Evolutionary conservation across 1,284 basidiomycete genomes (phyloP).

Genomic region (Ustilago esculenta): DNA sequence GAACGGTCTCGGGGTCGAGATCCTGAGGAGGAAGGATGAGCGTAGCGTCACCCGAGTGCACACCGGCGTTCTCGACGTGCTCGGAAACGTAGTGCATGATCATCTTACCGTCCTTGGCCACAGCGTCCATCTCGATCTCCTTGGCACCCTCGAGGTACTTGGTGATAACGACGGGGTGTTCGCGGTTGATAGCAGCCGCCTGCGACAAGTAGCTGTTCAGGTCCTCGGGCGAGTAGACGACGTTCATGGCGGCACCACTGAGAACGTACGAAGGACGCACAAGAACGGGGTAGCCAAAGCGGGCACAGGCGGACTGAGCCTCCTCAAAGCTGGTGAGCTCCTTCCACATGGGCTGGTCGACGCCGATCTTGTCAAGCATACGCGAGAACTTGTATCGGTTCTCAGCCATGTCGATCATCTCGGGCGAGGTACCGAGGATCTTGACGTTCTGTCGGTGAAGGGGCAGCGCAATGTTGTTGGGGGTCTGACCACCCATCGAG

Average conservation of each 20-base stretch:
- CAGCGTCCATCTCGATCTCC: conserved; percentile 99
- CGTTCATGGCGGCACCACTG: conserved; percentile 99
- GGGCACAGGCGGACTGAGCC: conserved; percentile 72
- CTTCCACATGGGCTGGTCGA: conserved; percentile 97
- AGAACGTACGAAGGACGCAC: conserved; percentile 98
- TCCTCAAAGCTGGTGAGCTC: conserved; percentile 91
- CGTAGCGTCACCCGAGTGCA: conserved; percentile 96
- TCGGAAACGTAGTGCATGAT: conserved; percentile 99
- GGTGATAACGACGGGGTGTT: conserved; percentile 97
- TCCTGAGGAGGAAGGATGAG: conserved; percentile 98
- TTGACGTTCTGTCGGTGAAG: conserved; percentile 95
- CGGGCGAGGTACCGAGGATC: conserved; percentile 96
- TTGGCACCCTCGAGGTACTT: conserved; percentile 99
- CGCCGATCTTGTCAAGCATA: conserved; percentile 93
- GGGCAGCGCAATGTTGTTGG: conserved; percentile 96
- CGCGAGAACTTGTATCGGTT: conserved; percentile 99
- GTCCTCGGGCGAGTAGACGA: conserved; percentile 92
- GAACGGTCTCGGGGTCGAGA: conserved; percentile 93
- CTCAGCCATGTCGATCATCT: conserved; percentile 99
- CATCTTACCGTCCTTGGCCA: conserved; percentile 95
- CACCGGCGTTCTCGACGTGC: conserved; percentile 98
- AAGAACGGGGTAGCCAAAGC: conserved; percentile 85
- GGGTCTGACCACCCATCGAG: conserved; percentile 97
- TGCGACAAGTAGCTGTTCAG: conserved; percentile 90
- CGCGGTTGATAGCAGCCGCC: conserved; percentile 95